Base-by-base conservation (phyloP, 2,329 filamentous ascomycete genomes). In the Fusarium goolgardi region DNA sequence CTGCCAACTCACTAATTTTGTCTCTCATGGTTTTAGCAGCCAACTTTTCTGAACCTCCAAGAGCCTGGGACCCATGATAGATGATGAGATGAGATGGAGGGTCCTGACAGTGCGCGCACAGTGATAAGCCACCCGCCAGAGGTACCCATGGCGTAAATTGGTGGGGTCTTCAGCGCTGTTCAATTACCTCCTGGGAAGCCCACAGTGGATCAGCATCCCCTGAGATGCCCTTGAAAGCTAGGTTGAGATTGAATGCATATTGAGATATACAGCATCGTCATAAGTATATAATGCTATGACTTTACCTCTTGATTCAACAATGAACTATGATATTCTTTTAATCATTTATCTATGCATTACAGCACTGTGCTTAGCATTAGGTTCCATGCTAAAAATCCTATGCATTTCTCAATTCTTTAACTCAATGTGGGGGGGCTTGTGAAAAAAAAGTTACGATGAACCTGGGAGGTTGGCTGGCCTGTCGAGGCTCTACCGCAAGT, bases 201-300 rank as follows among this genome's bases (percentile, higher is more conserved):
- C 65, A 69, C 65, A 63, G 65, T 66, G 65, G 65, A 59, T 55
- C 59, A 37, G 20, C n/a, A 50, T 66, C 65, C 65, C 65, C 65
- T 69, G 46, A 63, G 50, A 54, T 69, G 43, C 39, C 41, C 45
- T 57, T 58, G 51, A 51, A 34, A 39, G 35, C 35, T 39, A 32
- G 53, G 16, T 29, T 45, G 53, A 55, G 45, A 43, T 58, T 37
- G 25, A 29, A 55, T 45, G 32, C 49, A 50, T 32, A 40, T 32
- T 29, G 54, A 35, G 40, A 55, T 51, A 35, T 55, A 35, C 35
- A 55, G 23, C 41, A 47, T 47, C n/a, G 25, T 35, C 41, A 49
- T 49, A 55, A 47, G 32, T 47, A 49, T 25, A 55, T 37, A 49
- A 55, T 37, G 52, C 41, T 47, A 39, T 32, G 35, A 37, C 18